These are phyloP conservation scores for Cladobotryum protrusum DNA, from an alignment of 2,329 filamentous ascomycete species.

Conservation along the genomic window DNA sequence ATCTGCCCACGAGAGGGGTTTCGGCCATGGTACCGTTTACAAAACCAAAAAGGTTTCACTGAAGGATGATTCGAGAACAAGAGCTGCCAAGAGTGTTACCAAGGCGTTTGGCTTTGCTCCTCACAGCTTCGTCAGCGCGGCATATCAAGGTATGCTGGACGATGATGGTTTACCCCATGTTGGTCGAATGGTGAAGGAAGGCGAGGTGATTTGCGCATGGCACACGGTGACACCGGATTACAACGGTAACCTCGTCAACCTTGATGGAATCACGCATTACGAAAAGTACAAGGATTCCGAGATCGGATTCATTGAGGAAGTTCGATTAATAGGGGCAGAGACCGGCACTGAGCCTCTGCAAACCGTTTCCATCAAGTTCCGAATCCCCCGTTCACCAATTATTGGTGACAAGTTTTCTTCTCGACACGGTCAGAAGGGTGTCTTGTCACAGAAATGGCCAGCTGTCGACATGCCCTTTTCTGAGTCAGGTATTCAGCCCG, in stretches of 20 bases:
- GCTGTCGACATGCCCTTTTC: conserved; percentile 92
- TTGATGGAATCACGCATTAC: conserved; percentile 78
- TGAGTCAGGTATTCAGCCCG: conserved; percentile 92
- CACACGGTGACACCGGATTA: conserved; percentile 81
- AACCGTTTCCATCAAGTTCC: conserved; percentile 85
- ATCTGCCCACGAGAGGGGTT: conserved; percentile 89
- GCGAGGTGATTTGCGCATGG: conserved; percentile 81
- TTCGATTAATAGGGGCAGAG: conserved; percentile 83
- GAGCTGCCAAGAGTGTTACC: conserved; percentile 61
- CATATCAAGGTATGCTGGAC: conserved; percentile 68
- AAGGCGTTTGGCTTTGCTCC: conserved; percentile 92
- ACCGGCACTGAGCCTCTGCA: conserved; percentile 77
- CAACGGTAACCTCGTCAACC: conserved; percentile 71
- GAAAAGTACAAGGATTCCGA: conserved; percentile 94
- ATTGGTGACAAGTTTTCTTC: conserved; percentile 99
- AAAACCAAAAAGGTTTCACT: conserved; percentile 92
- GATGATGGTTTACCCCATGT: conserved; percentile 81
- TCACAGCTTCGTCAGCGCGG: conserved; percentile 62
- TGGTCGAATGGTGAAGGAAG: conserved; percentile 70
- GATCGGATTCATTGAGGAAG: conserved; percentile 83
- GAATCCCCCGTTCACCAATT: conserved; percentile 80
- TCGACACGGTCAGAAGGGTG: conserved; percentile 96
- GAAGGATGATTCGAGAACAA: conserved; percentile 67
- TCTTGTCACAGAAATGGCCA: conserved; percentile 93
- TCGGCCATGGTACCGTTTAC: conserved; percentile 93